Conservation (phyloP, 2,329 filamentous ascomycete genomes). For the Fusarium domesticum region DNA sequence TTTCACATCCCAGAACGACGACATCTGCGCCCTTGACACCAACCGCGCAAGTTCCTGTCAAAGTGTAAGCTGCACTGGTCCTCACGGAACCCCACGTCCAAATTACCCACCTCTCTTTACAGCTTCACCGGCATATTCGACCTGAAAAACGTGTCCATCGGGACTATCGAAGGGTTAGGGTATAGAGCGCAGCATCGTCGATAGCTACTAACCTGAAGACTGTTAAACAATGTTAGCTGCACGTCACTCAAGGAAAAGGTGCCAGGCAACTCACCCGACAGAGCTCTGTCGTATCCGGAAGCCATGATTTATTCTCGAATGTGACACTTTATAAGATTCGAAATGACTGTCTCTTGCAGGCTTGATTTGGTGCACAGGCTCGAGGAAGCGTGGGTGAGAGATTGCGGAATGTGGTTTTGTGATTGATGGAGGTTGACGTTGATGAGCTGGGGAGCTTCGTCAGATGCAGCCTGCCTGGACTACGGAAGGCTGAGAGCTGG, state of each 20-base stretch:
- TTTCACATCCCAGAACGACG: slow-evolving; percentile 96
- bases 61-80: slow-evolving; percentile 15
- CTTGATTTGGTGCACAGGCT: slow-evolving; percentile 3
- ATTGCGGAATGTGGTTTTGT: slow-evolving; percentile 18
- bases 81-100: neutral
- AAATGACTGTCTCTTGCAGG: slow-evolving; percentile 1
- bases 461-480: slow-evolving; percentile 38
- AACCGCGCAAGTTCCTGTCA: slow-evolving; percentile 87
- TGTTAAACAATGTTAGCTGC: slow-evolving; percentile 50
- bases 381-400: slow-evolving; percentile 10
- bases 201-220: slow-evolving; percentile 71
- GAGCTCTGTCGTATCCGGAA: slow-evolving; percentile 97
- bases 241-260: slow-evolving; percentile 31
- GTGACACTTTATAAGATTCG: slow-evolving; percentile 1
- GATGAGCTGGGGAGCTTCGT: slow-evolving; percentile 37
- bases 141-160: slow-evolving; percentile 99
- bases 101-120: slow-evolving; percentile 81
- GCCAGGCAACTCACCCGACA: slow-evolving; percentile 73
- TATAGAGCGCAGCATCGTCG: slow-evolving; percentile 3
- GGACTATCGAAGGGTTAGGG: slow-evolving; percentile 65
- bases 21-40: slow-evolving; percentile 94
- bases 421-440: slow-evolving; percentile 23
- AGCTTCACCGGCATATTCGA: slow-evolving; percentile 98
- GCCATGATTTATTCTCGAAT: slow-evolving; percentile 54
- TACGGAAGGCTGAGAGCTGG: slow-evolving; percentile 31